Base-by-base conservation (phyloP, 148 eudicot genomes). In the Linanthus parryae region DNA sequence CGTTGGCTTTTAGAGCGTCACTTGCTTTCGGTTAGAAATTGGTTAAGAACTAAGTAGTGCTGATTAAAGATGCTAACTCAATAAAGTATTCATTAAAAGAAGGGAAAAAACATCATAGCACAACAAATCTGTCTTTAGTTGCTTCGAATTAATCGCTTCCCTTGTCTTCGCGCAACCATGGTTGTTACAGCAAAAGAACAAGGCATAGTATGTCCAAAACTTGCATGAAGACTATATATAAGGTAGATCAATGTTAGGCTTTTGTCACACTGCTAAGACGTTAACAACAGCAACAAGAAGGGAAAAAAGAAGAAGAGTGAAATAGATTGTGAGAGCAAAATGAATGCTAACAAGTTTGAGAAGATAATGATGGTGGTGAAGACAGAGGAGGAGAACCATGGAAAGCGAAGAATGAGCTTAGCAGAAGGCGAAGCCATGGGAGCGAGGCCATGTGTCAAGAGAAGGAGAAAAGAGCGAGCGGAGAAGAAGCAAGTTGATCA, bases 381-480 rank as follows among this genome's bases (percentile, higher is more conserved):
- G 44, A 62, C n/a, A n/a, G n/a, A 19, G 5, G 77, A 62, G 47
- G 58, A 47, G 13, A 49, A 53, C 17, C 24, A n/a, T 9, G 48
- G 48, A 51, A 67, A 55, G 44, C 43, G 53, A 0, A 54, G 48
- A 12, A 4, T 12, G 17, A 24, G 43, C 46, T 45, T 19, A 57
- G 62, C 10, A 11, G 63, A 58, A 20, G 54, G 49, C 5, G 73
- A 48, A 23, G 61, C 45, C 40, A 24, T 37, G 5, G 67, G 68
- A 33, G 54, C 38, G 4, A 68, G 53, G 51, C n/a, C n/a, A n/a
- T 28, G 47, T 20, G 59, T 63, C 12, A 74, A 74, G 37, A 62
- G 73, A 37, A 46, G 67, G 58, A 48, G 62, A 59, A 63, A 70
- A 56, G 69, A 59, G 52, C n/a, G 34, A 27, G 24, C 21, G 12